A percentile compares a stretch with the other conserved stretches of the same genome.
These are phyloP conservation scores for Colletotrichum kahawae DNA, from an alignment of 2,329 filamentous ascomycete genomes.

Conservation along the genomic window DNA sequence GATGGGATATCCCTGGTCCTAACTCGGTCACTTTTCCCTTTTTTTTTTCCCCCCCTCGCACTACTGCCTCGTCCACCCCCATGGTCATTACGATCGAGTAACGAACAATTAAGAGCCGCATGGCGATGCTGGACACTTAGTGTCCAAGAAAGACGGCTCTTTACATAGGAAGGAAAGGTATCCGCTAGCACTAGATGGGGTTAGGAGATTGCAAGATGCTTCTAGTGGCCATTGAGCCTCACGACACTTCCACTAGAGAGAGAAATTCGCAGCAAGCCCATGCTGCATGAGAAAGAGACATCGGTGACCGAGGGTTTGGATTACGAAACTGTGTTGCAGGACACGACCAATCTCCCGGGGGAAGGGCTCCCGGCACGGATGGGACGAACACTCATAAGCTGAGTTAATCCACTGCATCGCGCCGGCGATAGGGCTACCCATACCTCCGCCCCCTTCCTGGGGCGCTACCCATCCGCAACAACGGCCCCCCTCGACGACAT, in stretches of 20 bases:
- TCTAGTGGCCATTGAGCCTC: background rate
- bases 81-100: background rate
- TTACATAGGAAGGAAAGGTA: background rate
- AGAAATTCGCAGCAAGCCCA: background rate
- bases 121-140: background rate
- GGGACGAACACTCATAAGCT: constrained; percentile 6
- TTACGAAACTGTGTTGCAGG: background rate
- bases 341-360: constrained; percentile 11
- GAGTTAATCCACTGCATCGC: background rate
- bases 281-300: background rate
- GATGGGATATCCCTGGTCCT: background rate
- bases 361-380: background rate
- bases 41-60: background rate
- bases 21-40: background rate
- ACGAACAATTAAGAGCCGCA: background rate
- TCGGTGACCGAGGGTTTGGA: background rate
- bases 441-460: constrained; percentile 3
- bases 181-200: background rate
- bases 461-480: background rate
- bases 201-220: background rate
- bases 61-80: background rate
- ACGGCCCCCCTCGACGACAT: background rate
- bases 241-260: background rate
- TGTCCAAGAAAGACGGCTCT: background rate
- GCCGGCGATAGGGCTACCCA: background rate